Percentiles rank a stretch among this genome's conserved stretches.
These are phyloP conservation scores for Pichia cactophila DNA, from an alignment of 1,139 yeast genomes.

Conservation along the genomic window DNA sequence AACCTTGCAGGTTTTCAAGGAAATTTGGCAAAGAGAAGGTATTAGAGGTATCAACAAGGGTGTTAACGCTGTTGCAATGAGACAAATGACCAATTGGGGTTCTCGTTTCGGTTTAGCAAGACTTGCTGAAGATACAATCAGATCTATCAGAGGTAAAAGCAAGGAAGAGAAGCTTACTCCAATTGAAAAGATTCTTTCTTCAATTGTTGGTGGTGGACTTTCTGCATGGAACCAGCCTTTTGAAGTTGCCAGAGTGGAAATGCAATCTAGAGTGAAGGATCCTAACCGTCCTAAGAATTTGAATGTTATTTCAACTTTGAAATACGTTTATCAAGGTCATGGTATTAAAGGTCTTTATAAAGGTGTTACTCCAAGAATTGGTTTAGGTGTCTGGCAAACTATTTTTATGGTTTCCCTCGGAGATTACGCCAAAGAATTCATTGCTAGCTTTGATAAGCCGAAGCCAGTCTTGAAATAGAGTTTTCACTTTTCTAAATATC, in stretches of 20 bases:
- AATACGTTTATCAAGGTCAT: constrained; percentile 71
- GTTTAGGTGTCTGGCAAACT: constrained; percentile 96
- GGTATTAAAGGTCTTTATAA: constrained; percentile 90
- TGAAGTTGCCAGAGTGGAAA: constrained; percentile 94
- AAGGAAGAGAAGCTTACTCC: constrained; percentile 60
- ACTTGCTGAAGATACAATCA: constrained; percentile 80
- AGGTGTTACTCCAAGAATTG: constrained; percentile 96
- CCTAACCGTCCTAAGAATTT: constrained; percentile 94
- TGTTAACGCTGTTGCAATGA: constrained; percentile 97
- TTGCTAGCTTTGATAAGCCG: constrained; percentile 32
- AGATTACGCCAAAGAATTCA: constrained; percentile 72
- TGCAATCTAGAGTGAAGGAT: constrained; percentile 89
- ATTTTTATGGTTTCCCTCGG: constrained; percentile 99
- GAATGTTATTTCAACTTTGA: constrained; percentile 70
- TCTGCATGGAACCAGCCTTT: constrained; percentile 99
- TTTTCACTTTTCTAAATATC: not conserved
- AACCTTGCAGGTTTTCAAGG: constrained; percentile 78
- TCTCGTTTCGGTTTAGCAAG: constrained; percentile 91
- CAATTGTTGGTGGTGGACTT: constrained; percentile 92
- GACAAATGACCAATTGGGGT: constrained; percentile 99
- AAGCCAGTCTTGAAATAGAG: constrained; percentile 9
- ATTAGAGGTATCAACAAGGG: constrained; percentile 93
- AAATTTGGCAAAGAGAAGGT: constrained; percentile 79
- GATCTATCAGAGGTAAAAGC: constrained; percentile 46
- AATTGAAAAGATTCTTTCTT: constrained; percentile 74